Evolutionary conservation across 169 alveolate genomes (phyloP).

Genomic region (Cryptosporidium baileyi): DNA sequence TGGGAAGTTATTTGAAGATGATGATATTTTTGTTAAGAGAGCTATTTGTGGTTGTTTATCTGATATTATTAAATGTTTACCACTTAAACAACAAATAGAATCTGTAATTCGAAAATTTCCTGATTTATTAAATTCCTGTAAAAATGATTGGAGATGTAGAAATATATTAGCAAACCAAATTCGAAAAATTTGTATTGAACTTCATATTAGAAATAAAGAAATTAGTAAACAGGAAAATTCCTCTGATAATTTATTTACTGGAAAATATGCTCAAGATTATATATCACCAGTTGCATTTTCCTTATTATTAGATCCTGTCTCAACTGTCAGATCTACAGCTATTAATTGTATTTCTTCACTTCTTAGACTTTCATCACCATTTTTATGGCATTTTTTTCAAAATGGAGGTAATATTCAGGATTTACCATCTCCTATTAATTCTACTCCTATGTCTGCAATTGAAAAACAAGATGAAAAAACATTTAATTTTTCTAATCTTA

Average conservation of each 20-base stretch:
- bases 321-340: slow-evolving; percentile 42
- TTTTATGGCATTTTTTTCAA: slow-evolving; percentile 55
- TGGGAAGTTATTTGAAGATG: slow-evolving; percentile 29
- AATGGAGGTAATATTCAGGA: slow-evolving; percentile 61
- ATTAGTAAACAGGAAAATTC: not conserved
- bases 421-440: slow-evolving; percentile 19
- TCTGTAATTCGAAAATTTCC: slow-evolving; percentile 25
- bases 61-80: slow-evolving; percentile 47
- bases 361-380: slow-evolving; percentile 57
- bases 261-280: slow-evolving; percentile 40
- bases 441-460: not conserved
- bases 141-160: slow-evolving; percentile 64
- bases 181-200: slow-evolving; percentile 46
- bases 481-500: too few relatives aligned
- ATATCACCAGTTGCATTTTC: slow-evolving; percentile 65
- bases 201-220: slow-evolving; percentile 1
- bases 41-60: slow-evolving; percentile 49
- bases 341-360: slow-evolving; percentile 53
- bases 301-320: slow-evolving; percentile 42
- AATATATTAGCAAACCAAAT: slow-evolving; percentile 51
- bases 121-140: slow-evolving; percentile 12
- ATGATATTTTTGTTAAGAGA: slow-evolving; percentile 19
- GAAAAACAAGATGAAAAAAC: not conserved
- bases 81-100: slow-evolving; percentile 12
- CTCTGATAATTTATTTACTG: slow-evolving; percentile 7